Conservation (phyloP, 129 eudicot genomes). For the Deinandra increscens region DNA sequence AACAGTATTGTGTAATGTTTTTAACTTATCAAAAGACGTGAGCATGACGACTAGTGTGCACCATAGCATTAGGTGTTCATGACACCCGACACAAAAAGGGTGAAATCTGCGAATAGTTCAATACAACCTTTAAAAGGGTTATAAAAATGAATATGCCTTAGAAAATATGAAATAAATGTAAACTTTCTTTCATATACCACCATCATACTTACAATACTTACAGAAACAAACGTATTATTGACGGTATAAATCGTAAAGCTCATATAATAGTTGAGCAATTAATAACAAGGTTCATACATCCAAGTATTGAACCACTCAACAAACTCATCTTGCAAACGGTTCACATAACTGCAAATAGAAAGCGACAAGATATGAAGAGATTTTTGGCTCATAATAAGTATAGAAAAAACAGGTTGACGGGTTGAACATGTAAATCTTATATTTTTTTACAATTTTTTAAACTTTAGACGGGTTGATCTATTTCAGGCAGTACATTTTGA, state of each 20-base stretch:
- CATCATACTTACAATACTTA: background rate
- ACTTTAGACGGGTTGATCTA: background rate
- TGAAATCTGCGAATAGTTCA: no score
- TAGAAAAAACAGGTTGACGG: background rate
- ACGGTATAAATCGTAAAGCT: slow-evolving; percentile 6
- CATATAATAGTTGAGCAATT: slow-evolving; percentile 1
- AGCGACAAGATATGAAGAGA: background rate
- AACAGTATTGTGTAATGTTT: no score
- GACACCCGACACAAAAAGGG: no score
- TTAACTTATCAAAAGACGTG: no score
- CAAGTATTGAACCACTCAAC: background rate
- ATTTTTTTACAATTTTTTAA: no score
- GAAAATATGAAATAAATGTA: background rate
- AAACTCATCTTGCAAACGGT: background rate
- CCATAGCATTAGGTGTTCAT: no score
- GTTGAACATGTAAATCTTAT: background rate
- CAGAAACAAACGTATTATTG: background rate
- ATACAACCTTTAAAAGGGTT: no score
- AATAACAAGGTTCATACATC: slow-evolving; percentile 8
- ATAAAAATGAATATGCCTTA: no score
- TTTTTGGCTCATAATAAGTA: background rate
- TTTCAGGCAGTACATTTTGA: background rate
- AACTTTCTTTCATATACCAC: background rate
- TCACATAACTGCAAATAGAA: slow-evolving; percentile 5
- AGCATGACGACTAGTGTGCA: no score